phyloP scores from a whole-genome alignment of 306 rosid species.

The Citrullus amarus region DNA sequence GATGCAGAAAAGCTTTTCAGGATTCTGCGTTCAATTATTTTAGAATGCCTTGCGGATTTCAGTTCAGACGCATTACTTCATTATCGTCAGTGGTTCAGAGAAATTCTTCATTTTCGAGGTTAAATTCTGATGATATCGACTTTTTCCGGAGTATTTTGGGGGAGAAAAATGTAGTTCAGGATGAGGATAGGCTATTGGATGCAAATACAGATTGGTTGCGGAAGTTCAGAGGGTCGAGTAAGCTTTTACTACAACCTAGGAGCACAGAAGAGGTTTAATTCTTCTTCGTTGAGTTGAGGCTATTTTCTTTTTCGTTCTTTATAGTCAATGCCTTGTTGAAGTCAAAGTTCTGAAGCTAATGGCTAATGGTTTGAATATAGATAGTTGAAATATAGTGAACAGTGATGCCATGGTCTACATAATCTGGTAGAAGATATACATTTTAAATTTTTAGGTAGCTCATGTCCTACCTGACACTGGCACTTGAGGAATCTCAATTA shows the following conservation, averaged over 20 bases:
- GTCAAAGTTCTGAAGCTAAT: neutral
- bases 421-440: neutral
- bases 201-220: constrained; percentile 92
- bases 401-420: neutral
- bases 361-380: neutral
- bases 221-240: constrained; percentile 73
- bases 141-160: constrained; percentile 61
- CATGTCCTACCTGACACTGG: neutral
- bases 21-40: constrained; percentile 13
- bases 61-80: constrained; percentile 32
- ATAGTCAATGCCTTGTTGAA: neutral
- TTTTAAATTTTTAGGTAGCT: neutral
- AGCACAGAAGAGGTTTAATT: constrained; percentile 64
- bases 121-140: constrained; percentile 55
- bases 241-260: constrained; percentile 59
- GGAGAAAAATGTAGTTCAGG: constrained; percentile 61
- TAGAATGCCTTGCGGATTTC: constrained; percentile 17
- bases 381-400: neutral
- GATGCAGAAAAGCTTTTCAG: constrained; percentile 12
- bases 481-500: neutral
- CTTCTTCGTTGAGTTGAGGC: constrained; percentile 6
- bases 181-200: constrained; percentile 53
- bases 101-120: constrained; percentile 39
- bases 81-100: constrained; percentile 30
- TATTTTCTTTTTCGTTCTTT: neutral